Evolutionary conservation across 2,329 filamentous ascomycete genomes (phyloP), one percentile per base, ranked within the genome.

Genomic region (Diaporthe longicolla): DNA sequence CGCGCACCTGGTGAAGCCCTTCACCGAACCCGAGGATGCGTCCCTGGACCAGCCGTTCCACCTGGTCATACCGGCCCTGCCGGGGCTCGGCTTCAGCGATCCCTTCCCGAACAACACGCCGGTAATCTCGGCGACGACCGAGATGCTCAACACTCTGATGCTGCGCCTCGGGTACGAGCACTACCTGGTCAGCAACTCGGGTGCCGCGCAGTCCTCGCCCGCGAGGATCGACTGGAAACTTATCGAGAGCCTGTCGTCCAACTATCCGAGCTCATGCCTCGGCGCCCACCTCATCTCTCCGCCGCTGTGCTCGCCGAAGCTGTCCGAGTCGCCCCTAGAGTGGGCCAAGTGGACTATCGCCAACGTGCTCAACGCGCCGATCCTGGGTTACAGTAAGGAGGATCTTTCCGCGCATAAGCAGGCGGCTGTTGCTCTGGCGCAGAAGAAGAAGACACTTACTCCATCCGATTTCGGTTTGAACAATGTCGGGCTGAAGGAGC

Each of bases 61-160:
- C 78, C 79, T 93, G n/a, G 87, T 94, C 26, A 89, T 90, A 26
- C 92, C 92, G 1, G 90, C 89, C 57, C 85, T 93, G 26, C 91
- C 92, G 0, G 92, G 91, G 0, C 84, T 92, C 59, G 92, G 91
- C 21, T 94, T 93, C 78, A 93, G 91, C 80, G 91, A 93, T 80
- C 84, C 90, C 2, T 84, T 92, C 52, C 83, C 85, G 0, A 84
- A 85, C 71, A 86, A 87, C 63, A 82, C 82, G 10, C 84, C 87
- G 78, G 85, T 87, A n/a, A 81, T 90, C 72, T 79, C 84, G 8
- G 83, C 86, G 17, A 89, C 90, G 0, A 91, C 90, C 0, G 84
- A 85, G 2, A 81, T 92, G 17, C 86, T 93, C 70, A 83, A 92
- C 78, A 81, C 78, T 0, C 78, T 94, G 71, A 94, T 94, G 92